Evolutionary conservation across 2,329 filamentous ascomycete species (phyloP).

Genomic region (Tolypocladium tundrense): DNA sequence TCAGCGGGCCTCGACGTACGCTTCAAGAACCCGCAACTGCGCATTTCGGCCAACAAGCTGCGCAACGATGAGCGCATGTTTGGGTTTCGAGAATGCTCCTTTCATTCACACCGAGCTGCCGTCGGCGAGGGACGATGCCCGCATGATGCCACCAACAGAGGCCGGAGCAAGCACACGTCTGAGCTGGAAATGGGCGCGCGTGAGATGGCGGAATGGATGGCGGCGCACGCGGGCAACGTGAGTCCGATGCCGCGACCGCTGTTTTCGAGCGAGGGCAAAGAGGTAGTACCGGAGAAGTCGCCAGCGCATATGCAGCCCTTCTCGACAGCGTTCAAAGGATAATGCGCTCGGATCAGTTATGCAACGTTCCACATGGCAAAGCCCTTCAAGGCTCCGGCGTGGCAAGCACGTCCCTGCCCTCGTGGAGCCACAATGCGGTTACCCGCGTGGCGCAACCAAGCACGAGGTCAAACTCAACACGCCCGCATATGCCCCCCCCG

Average conservation of each 20-base stretch:
- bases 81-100: slow-evolving; percentile 51
- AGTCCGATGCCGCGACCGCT: slow-evolving; percentile 15
- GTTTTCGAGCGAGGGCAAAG: slow-evolving; percentile 12
- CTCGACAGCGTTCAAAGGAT: background rate
- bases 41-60: slow-evolving; percentile 44
- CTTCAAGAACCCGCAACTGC: slow-evolving; percentile 51
- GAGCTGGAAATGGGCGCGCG: background rate
- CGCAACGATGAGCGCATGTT: slow-evolving; percentile 47
- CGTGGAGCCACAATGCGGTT: background rate
- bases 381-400: background rate
- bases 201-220: no score
- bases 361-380: background rate
- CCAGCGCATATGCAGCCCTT: background rate
- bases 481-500: background rate
- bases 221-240: background rate
- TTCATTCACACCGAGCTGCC: slow-evolving; percentile 45
- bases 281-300: no score
- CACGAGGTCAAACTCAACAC: background rate
- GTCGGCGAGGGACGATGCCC: slow-evolving; percentile 46
- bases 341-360: background rate
- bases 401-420: background rate
- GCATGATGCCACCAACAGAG: slow-evolving; percentile 18
- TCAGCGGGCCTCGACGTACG: slow-evolving; percentile 38
- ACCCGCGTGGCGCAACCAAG: background rate
- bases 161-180: slow-evolving; percentile 4